Evolutionary conservation across 805 yeast species (phyloP).

Genomic region (Brettanomyces nanus): DNA sequence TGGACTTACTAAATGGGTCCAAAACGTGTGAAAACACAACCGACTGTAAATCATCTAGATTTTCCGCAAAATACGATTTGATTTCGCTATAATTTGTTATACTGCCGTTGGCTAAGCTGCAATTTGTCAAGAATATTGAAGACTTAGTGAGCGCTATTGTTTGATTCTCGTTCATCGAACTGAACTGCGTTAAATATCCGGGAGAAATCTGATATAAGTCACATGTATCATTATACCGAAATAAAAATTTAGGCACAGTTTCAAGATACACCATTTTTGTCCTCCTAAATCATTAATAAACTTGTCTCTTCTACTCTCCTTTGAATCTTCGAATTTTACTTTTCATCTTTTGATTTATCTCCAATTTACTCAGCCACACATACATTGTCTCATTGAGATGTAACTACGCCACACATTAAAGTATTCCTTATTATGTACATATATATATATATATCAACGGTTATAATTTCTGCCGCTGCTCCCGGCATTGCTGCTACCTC

Average conservation of each 20-base stretch:
- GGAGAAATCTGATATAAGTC: constrained; percentile 1
- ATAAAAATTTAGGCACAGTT: background rate
- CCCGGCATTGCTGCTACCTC: too few species aligned
- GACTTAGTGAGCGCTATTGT: background rate
- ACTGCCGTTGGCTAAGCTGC: background rate
- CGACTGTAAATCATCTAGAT: background rate
- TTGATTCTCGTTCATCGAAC: background rate
- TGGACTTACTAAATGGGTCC: constrained; percentile 31
- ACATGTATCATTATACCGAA: constrained; percentile 1
- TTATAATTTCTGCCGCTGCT: too few species aligned
- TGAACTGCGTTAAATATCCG: background rate
- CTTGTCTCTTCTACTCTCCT: too few species aligned
- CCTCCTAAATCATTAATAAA: too few species aligned
- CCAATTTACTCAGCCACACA: too few species aligned
- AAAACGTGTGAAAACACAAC: constrained; percentile 7
- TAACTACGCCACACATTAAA: too few species aligned
- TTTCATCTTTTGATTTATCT: too few species aligned
- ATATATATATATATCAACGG: too few species aligned
- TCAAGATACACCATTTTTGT: background rate
- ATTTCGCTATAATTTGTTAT: background rate
- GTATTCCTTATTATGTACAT: too few species aligned
- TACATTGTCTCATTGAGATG: too few species aligned
- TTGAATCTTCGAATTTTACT: too few species aligned
- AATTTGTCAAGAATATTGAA: constrained; percentile 1
- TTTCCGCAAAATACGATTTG: background rate